phyloP scores from a whole-genome alignment of 2,329 filamentous ascomycete species.

The Tolypocladium guangdongense region DNA sequence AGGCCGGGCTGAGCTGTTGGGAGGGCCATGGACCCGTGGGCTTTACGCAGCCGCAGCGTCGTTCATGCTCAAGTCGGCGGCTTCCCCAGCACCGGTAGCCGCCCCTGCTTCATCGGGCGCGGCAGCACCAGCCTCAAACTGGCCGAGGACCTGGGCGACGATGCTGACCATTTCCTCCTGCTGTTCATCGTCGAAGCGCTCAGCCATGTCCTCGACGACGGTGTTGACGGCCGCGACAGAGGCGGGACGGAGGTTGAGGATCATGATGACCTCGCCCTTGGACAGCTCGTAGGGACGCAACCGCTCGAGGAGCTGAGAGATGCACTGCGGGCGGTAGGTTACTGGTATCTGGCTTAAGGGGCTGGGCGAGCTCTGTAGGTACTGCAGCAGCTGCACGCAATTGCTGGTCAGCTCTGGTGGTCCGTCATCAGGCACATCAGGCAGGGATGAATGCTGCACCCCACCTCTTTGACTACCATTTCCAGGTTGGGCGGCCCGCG shows the following conservation, averaged over 20 bases:
- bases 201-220: constrained; percentile 54
- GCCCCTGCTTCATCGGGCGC: constrained; percentile 13
- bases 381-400: constrained; percentile 42
- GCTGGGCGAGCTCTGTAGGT: constrained; percentile 42
- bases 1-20: background rate
- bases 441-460: constrained; percentile 8
- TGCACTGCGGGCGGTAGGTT: constrained; percentile 40
- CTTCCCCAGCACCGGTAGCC: constrained; percentile 8
- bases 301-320: constrained; percentile 41
- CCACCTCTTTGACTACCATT: constrained; percentile 54
- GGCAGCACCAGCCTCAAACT: constrained; percentile 25
- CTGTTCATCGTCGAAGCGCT: constrained; percentile 47
- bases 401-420: background rate
- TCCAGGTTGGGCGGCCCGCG: constrained; percentile 47
- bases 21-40: background rate
- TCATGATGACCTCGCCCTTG: constrained; percentile 59
- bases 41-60: constrained; percentile 17
- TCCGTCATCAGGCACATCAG: background rate
- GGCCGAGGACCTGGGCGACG: constrained; percentile 46
- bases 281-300: constrained; percentile 48
- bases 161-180: constrained; percentile 46
- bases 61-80: constrained; percentile 27
- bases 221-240: constrained; percentile 48
- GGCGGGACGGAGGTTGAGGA: constrained; percentile 53
- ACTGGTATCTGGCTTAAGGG: constrained; percentile 44